phyloP scores from a whole-genome alignment of 768 basidiomycete genomes.

The Tremella mesenterica region DNA sequence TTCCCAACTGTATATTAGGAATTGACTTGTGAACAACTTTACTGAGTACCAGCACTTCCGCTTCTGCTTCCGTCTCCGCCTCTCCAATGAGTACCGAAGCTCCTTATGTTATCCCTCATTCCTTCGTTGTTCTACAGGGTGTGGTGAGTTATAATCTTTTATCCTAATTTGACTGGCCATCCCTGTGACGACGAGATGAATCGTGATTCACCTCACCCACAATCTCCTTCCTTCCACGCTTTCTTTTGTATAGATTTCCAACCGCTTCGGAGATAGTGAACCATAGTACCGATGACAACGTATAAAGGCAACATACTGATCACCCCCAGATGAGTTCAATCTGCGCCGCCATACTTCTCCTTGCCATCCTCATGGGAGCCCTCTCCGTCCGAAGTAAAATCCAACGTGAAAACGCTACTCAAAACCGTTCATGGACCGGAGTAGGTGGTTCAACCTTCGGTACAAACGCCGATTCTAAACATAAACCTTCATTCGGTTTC shows the following conservation, averaged over 20 bases:
- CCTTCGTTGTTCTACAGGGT: slow-evolving; percentile 18
- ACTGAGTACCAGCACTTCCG: no score
- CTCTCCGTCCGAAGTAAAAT: slow-evolving; percentile 15
- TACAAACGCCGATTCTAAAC: slow-evolving; percentile 3
- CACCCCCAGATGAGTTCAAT: slow-evolving; percentile 33
- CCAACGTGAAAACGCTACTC: slow-evolving; percentile 10
- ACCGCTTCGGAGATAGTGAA: not conserved
- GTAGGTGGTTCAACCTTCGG: slow-evolving; percentile 11
- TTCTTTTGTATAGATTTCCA: not conserved
- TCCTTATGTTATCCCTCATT: slow-evolving; percentile 1
- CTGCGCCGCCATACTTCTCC: slow-evolving; percentile 16
- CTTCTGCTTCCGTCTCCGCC: not conserved
- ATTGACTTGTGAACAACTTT: no score
- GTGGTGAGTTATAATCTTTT: slow-evolving; percentile 9
- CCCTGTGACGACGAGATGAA: no score
- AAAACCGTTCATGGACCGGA: slow-evolving; percentile 26
- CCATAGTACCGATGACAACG: no score
- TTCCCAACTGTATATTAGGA: no score
- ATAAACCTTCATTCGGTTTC: slow-evolving; percentile 11
- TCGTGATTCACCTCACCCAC: no score
- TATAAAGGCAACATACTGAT: not conserved
- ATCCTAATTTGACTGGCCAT: no score
- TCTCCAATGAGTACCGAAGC: not conserved
- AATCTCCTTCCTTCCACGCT: no score
- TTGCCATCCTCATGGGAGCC: slow-evolving; percentile 24